Evolutionary conservation across 306 rosid species (phyloP), one percentile per base, ranked within the genome.

Genomic region (Dryas alaskensis): DNA sequence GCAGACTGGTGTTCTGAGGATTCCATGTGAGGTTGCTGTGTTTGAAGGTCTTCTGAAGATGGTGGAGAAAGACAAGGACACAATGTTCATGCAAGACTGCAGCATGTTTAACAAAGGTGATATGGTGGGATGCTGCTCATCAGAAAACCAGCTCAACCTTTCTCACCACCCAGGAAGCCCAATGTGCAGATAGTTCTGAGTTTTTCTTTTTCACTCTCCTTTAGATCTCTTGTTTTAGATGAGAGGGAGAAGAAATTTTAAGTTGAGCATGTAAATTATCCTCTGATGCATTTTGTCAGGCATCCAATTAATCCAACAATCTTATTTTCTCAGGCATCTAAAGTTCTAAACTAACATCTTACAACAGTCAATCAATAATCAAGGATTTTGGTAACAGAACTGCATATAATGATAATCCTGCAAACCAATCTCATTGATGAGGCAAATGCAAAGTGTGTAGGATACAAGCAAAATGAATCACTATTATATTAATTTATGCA

Each of bases 1-100:
- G 19, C 97, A 91, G 81, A 78, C 86, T 0, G 98, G 98, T 22
- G 90, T 94, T 54, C 84, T 94, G 74, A 87, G 91, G 80, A 82
- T 94, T 67, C 98, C 96, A 14, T 89, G 98, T 64, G 96, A 89
- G 55, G 97, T 94, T 0, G 54, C 79, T 16, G 82, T 83, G 78
- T 94, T 94, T 31, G 89, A 94, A 78, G 86, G 68, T 67, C 81
- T 94, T 65, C 57, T 94, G 89, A 88, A 86, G 83, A 81, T 74
- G 65, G 92, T 91, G 62, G 90, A 85, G 76, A 75, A 70, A 69
- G 89, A 89, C 73, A 74, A 69, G 72, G 86, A 76, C 73, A 67
- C 51, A 67, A 54, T 80, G 73, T 82, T 82, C 60, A 73, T 81
- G 43, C 82, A 83, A 64, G 82, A 84, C 17, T 76, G 85, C 64